Evolutionary conservation across 2,329 filamentous ascomycete genomes (phyloP).

Genomic region (Penicillium brevicompactum): DNA sequence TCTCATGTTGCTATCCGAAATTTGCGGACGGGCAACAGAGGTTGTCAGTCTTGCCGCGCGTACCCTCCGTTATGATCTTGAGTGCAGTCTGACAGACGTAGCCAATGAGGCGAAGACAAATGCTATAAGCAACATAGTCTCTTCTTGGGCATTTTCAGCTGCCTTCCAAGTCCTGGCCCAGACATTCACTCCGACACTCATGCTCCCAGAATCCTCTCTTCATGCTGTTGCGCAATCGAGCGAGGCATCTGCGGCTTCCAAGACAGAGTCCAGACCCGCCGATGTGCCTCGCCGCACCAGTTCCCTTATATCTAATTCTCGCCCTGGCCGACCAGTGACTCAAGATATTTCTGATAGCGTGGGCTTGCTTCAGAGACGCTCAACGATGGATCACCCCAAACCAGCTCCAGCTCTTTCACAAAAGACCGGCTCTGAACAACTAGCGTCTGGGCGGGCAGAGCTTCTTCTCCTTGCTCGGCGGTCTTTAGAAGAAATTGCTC

Average conservation of each 20-base stretch:
- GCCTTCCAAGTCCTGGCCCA: conserved; percentile 47
- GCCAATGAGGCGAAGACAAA: conserved; percentile 34
- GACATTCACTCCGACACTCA: conserved; percentile 40
- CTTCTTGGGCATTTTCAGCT: conserved; percentile 49
- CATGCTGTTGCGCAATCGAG: conserved; percentile 29
- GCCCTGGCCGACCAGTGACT: conserved; percentile 27
- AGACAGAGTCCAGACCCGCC: conserved; percentile 24
- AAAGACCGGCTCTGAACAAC: conserved; percentile 70
- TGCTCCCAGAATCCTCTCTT: conserved; percentile 40
- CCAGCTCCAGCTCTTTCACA: conserved; percentile 44
- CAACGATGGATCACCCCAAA: conserved; percentile 45
- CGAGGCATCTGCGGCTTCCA: conserved; percentile 21
- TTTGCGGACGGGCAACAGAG: conserved; percentile 78
- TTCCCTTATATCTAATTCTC: conserved; percentile 33
- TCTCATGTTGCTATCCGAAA: conserved; percentile 76
- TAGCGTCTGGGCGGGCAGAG: conserved; percentile 81
- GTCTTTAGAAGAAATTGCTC: conserved; percentile 73
- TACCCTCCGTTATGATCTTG: conserved; percentile 76
- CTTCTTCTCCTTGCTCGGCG: conserved; percentile 78
- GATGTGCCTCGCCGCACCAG: conserved; percentile 44
- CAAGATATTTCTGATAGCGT: conserved; percentile 36
- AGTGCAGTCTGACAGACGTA: conserved; percentile 58
- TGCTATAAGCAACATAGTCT: conserved; percentile 50
- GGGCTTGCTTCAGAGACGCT: conserved; percentile 41
- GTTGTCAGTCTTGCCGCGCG: conserved; percentile 82